These are phyloP conservation scores for Calycina herbarum DNA, from an alignment of 2,329 filamentous ascomycete species.

Conservation along the genomic window DNA sequence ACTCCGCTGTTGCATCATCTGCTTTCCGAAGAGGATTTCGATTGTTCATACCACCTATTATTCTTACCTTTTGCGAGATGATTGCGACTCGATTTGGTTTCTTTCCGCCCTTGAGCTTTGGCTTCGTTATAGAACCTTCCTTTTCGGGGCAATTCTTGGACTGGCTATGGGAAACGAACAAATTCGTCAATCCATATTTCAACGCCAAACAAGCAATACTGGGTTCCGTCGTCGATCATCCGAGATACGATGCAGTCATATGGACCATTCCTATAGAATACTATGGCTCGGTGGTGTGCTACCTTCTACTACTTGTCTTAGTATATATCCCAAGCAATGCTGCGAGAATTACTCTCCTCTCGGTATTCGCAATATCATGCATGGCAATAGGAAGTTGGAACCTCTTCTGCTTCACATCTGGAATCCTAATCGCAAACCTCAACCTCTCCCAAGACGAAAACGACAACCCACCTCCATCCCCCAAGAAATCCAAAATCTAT, in stretches of 20 bases:
- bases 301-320: constrained; percentile 24
- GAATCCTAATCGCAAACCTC: constrained; percentile 30
- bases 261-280: constrained; percentile 53
- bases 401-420: constrained; percentile 29
- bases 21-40: constrained; percentile 47
- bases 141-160: constrained; percentile 25
- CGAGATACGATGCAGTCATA: constrained; percentile 45
- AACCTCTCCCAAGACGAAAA: constrained; percentile 26
- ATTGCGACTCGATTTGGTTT: constrained; percentile 29
- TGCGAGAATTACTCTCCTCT: constrained; percentile 23
- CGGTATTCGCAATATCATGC: constrained; percentile 16
- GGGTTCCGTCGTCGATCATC: constrained; percentile 21
- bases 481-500: constrained; percentile 16
- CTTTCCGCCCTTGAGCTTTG: constrained; percentile 36
- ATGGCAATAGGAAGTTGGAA: constrained; percentile 30
- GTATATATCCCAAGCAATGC: constrained; percentile 18
- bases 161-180: constrained; percentile 29
- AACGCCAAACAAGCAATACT: constrained; percentile 22
- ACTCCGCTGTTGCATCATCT: constrained; percentile 44
- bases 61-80: constrained; percentile 42
- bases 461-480: not conserved
- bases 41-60: constrained; percentile 45
- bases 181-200: constrained; percentile 26
- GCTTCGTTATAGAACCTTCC: constrained; percentile 35
- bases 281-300: constrained; percentile 43